Conservation (phyloP, 495 filamentous ascomycete genomes). For the Parachaetomium inaequale region DNA sequence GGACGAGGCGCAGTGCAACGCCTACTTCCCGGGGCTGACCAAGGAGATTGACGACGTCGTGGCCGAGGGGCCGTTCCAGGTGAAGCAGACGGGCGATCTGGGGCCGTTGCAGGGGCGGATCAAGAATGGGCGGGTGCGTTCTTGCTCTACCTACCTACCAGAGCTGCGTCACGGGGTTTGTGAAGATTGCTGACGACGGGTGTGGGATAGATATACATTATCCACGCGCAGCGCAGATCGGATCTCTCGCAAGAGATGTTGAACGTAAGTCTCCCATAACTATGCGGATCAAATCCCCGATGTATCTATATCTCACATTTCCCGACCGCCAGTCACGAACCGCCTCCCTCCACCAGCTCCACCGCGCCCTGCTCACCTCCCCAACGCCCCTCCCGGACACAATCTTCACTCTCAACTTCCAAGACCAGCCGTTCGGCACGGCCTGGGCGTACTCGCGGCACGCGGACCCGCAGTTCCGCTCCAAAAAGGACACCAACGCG, state of each 20-base stretch:
- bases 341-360: constrained; percentile 43
- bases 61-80: constrained; percentile 42
- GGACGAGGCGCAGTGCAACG: constrained; percentile 38
- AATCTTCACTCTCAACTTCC: constrained; percentile 53
- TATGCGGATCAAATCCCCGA: neutral
- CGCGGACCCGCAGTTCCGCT: constrained; percentile 44
- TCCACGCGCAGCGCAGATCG: constrained; percentile 39
- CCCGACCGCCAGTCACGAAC: constrained; percentile 41
- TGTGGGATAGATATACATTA: constrained; percentile 37
- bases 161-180: neutral
- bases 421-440: constrained; percentile 41
- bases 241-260: constrained; percentile 42
- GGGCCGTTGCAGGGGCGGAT: constrained; percentile 45
- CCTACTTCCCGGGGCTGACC: constrained; percentile 45
- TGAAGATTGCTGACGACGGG: neutral
- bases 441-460: constrained; percentile 38
- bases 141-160: neutral
- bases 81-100: constrained; percentile 35
- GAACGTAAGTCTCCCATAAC: constrained; percentile 26
- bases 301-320: neutral
- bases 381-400: constrained; percentile 54
- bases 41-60: constrained; percentile 45
- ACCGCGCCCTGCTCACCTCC: constrained; percentile 52
- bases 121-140: constrained; percentile 38
- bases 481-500: constrained; percentile 34